A percentile compares a stretch with the other conserved stretches of the same genome.
phyloP scores from a whole-genome alignment of 495 filamentous ascomycete genomes.

The Penicillium canescens region DNA sequence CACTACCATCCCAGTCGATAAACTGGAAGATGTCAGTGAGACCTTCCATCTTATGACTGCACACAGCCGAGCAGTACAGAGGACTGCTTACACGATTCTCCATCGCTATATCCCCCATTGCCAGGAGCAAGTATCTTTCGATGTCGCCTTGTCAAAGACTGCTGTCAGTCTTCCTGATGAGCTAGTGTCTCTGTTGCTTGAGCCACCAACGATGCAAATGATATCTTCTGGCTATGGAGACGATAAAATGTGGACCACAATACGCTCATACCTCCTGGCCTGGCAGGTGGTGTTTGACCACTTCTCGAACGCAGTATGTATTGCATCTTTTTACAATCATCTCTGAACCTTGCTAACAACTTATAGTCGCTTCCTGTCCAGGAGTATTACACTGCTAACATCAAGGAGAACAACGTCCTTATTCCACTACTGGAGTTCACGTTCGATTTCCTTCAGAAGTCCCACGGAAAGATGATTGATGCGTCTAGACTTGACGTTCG shows the following conservation, averaged over 20 bases:
- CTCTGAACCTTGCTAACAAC: constrained; percentile 15
- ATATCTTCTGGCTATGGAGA: constrained; percentile 49
- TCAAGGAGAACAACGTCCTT: constrained; percentile 73
- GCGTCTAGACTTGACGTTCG: constrained; percentile 66
- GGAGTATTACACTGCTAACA: constrained; percentile 70
- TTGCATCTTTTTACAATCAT: not conserved
- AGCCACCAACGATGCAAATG: constrained; percentile 43
- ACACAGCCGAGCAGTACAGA: constrained; percentile 72
- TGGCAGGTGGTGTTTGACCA: constrained; percentile 92
- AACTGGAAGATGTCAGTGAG: constrained; percentile 56
- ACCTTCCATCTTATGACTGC: constrained; percentile 74
- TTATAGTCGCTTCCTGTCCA: constrained; percentile 72
- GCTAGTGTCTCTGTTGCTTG: constrained; percentile 64
- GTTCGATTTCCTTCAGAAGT: constrained; percentile 79
- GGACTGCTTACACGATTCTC: constrained; percentile 77
- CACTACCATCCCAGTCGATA: constrained; percentile 54
- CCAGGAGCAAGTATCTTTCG: constrained; percentile 83
- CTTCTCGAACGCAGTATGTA: constrained; percentile 67
- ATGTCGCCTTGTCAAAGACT: constrained; percentile 74
- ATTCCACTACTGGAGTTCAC: constrained; percentile 71
- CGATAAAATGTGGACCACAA: constrained; percentile 41
- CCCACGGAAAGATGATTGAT: constrained; percentile 66
- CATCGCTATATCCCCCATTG: constrained; percentile 70
- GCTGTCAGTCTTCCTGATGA: constrained; percentile 67
- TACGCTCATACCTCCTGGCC: constrained; percentile 80